Percentiles rank a stretch among this genome's conserved stretches.
phyloP scores from a whole-genome alignment of 2,329 filamentous ascomycete genomes.

The Rhinocladiella similis region DNA sequence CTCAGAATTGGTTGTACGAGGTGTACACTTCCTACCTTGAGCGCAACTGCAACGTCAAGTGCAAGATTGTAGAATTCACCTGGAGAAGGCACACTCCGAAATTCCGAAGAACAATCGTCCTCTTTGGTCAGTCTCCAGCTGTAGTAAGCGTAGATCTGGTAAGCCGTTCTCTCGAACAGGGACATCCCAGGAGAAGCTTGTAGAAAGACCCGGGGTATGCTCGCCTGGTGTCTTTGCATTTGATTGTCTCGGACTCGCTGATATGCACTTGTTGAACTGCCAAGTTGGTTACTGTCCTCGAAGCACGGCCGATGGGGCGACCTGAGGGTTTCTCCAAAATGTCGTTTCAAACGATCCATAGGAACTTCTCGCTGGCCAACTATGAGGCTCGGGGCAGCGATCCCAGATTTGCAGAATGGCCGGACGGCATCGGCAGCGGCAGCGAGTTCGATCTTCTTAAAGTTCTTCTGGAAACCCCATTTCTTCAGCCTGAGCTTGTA shows the following conservation, averaged over 20 bases:
- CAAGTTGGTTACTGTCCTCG: too few species aligned
- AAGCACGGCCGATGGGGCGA: too few species aligned
- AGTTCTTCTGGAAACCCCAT: constrained; percentile 21
- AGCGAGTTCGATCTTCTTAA: constrained; percentile 18
- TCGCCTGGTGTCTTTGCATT: neutral
- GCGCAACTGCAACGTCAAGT: too few species aligned
- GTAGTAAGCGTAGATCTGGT: constrained; percentile 16
- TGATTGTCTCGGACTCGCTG: neutral
- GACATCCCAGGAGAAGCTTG: constrained; percentile 11
- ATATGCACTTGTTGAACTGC: too few species aligned
- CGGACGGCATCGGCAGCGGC: constrained; percentile 3
- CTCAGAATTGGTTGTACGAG: too few species aligned
- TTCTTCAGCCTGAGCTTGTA: constrained; percentile 21
- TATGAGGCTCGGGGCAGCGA: neutral
- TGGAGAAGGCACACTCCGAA: neutral
- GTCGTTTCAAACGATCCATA: constrained; percentile 10
- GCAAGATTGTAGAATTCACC: too few species aligned
- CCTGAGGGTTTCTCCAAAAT: constrained; percentile 1
- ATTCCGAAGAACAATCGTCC: neutral
- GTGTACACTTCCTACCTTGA: too few species aligned
- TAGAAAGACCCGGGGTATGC: constrained; percentile 2
- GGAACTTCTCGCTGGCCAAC: constrained; percentile 6
- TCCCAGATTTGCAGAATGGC: constrained; percentile 9
- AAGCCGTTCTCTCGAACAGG: constrained; percentile 5
- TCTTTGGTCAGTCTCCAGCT: constrained; percentile 1